Base-by-base conservation (phyloP, 805 yeast genomes). In the Wickerhamomyces tratensis region DNA sequence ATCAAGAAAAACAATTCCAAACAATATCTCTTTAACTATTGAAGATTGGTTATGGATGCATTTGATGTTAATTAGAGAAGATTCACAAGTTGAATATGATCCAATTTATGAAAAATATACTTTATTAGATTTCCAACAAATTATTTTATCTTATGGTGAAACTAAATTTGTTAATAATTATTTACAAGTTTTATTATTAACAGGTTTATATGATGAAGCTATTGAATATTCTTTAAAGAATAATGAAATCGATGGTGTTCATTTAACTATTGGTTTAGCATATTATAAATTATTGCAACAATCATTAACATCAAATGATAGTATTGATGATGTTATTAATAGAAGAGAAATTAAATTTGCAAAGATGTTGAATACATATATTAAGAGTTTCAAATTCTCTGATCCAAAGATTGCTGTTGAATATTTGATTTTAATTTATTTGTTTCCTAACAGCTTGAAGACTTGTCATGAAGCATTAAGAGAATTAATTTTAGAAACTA, bases 41-140 rank as follows among this genome's bases (percentile, higher is more conserved):
- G 98, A 91, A 61, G 98, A 91, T 64, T 91, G 98, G 98, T 61
- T 91, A 40, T 91, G 98, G 98, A 77, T 85, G 57, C 97, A 93
- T 62, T 71, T 93, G 43, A 72, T 79, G 62, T 69, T 91, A 29
- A 77, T 85, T 13, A 76, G 79, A 43, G 91, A 86, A 53, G 73
- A 67, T 38, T 57, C 51, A 35, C 63, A 62, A 14, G 69, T 62
- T 14, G 69, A 53, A 6, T 48, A 66, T 29, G 76, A 69, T 40
- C 75, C 82, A 33, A 65, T 79, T 10, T 77, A 76, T 56, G 95
- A 86, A 52, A 72, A 75, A 47, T 91, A 87, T 59, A 72, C 81
- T 2, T 67, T 93, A 44, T 62, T 57, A 29, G 95, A 87, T 53
- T 72, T 93, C 50, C 96, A 87, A 61, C 71, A 74, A 41, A 73